A percentile compares a stretch with the other conserved stretches of the same genome.
phyloP scores from a whole-genome alignment of 306 rosid genomes.

The Mucuna pruriens region DNA sequence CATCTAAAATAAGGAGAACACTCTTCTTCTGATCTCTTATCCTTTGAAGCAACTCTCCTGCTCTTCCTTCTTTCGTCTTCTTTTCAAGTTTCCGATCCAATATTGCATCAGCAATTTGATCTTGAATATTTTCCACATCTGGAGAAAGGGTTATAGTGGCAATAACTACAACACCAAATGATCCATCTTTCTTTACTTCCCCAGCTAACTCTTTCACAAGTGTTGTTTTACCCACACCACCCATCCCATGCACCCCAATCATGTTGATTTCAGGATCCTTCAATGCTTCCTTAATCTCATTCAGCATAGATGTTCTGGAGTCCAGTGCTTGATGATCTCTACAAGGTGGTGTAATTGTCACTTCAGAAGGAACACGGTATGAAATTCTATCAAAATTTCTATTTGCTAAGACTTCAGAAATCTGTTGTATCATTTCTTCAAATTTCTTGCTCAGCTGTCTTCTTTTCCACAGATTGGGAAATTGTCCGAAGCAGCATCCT shows the following conservation, averaged over 20 bases:
- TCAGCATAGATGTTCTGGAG: neutral
- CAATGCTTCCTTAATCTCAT: neutral
- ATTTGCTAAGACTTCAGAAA: neutral
- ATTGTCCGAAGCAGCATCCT: neutral
- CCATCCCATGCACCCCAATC: constrained; percentile 36
- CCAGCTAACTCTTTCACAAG: neutral
- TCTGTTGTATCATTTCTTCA: neutral
- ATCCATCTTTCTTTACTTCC: neutral
- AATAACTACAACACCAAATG: neutral
- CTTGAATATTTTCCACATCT: neutral
- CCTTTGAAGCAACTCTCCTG: neutral
- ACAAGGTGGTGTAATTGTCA: neutral
- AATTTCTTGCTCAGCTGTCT: neutral
- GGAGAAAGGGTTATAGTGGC: neutral
- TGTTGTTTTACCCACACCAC: neutral
- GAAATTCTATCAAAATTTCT: neutral
- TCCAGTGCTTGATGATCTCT: neutral
- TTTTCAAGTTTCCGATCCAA: neutral
- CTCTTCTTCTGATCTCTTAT: neutral
- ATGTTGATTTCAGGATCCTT: neutral
- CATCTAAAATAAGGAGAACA: neutral
- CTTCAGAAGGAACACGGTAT: neutral
- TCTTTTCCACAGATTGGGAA: neutral
- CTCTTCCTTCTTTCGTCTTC: neutral
- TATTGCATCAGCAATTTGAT: neutral